These are phyloP conservation scores for Epichloe gansuensis DNA, from an alignment of 2,329 filamentous ascomycete genomes.

Conservation along the genomic window DNA sequence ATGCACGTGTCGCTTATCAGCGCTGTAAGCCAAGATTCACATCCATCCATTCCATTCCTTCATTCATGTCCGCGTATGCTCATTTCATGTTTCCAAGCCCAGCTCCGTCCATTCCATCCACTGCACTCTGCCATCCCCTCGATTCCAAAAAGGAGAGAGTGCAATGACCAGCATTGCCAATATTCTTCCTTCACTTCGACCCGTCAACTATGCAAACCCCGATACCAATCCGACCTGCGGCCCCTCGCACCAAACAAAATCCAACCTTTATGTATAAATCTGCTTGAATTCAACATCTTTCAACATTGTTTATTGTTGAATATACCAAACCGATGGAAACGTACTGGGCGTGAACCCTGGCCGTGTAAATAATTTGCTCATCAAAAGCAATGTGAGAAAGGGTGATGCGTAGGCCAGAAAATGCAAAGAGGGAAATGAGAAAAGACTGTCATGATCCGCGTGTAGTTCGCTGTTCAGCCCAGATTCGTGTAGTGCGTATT, in stretches of 20 bases:
- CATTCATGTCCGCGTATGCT: neutral
- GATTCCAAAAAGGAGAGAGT: slow-evolving; percentile 4
- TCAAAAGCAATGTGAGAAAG: neutral
- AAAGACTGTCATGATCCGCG: neutral
- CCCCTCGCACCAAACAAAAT: neutral
- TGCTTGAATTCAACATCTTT: neutral
- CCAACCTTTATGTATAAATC: neutral
- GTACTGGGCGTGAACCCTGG: neutral
- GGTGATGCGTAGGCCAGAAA: neutral
- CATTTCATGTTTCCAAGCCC: neutral
- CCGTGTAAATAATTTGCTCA: neutral
- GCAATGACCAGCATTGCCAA: slow-evolving; percentile 7
- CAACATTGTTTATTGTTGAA: neutral
- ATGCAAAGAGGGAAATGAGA: neutral
- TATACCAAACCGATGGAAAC: neutral
- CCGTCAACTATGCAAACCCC: neutral
- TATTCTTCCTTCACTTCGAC: neutral
- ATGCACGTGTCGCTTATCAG: slow-evolving; percentile 1
- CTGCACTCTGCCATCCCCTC: slow-evolving; percentile 1
- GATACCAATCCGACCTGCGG: neutral
- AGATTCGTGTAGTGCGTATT: neutral
- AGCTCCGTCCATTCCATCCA: neutral
- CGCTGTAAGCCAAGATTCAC: neutral
- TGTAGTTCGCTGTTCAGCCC: neutral
- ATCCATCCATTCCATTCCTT: neutral